phyloP scores from a whole-genome alignment of 2,329 filamentous ascomycete species.

The Fusarium chlamydosporum region DNA sequence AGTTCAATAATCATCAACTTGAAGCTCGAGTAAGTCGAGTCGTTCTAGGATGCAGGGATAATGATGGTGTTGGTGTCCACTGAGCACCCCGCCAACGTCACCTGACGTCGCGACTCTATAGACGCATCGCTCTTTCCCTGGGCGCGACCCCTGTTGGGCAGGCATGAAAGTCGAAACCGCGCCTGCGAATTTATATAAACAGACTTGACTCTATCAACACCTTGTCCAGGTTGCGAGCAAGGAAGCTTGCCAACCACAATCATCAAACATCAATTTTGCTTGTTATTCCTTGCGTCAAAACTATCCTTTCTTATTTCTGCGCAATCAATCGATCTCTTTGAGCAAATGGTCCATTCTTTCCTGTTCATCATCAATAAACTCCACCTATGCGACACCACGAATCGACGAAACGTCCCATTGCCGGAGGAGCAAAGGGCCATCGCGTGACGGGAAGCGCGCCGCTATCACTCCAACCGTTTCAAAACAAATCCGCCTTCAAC shows the following conservation, averaged over 20 bases:
- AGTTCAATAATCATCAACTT: not conserved
- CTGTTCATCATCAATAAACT: conserved; percentile 15
- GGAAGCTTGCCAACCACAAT: conserved; percentile 10
- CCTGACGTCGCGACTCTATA: conserved; percentile 50
- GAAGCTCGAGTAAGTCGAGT: conserved; percentile 23
- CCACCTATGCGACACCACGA: conserved; percentile 34
- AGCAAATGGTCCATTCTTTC: conserved; percentile 26
- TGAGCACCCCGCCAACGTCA: conserved; percentile 41
- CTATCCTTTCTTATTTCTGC: not conserved
- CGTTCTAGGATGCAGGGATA: conserved; percentile 11
- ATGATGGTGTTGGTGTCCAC: conserved; percentile 15
- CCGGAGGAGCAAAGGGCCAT: conserved; percentile 22
- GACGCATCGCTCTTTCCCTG: conserved; percentile 31
- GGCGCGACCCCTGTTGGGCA: conserved; percentile 24
- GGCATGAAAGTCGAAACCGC: conserved; percentile 16
- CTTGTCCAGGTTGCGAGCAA: conserved; percentile 9
- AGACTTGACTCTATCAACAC: conserved; percentile 19
- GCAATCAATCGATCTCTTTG: conserved; percentile 17
- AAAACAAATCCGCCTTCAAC: not conserved
- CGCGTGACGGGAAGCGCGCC: conserved; percentile 20
- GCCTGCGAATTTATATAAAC: conserved; percentile 19
- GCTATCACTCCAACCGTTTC: conserved; percentile 8
- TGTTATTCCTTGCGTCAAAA: not conserved
- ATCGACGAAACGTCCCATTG: conserved; percentile 28
- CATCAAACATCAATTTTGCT: not conserved